Base-by-base conservation (phyloP, 345 rosid species). In the Lumnitzera racemosa region DNA sequence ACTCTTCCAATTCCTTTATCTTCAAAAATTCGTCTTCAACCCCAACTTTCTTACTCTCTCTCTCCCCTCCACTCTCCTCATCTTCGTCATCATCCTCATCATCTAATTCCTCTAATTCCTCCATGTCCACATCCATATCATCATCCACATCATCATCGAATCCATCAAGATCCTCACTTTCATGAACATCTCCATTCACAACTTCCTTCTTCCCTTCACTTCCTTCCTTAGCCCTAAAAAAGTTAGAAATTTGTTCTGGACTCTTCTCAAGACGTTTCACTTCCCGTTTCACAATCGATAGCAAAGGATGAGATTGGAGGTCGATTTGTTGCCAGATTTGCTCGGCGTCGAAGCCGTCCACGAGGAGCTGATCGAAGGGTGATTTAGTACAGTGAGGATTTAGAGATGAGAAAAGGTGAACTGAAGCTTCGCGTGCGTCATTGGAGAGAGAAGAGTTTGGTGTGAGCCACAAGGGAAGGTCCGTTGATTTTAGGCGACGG, bases 241-340 rank as follows among this genome's bases (percentile, higher is more conserved):
- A 54, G 47, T 69, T 72, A 36, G 68, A 61, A 62, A 87, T 69
- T 61, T 77, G 89, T 53, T 61, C 67, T 3, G 90, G 95, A 64
- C 78, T 74, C 71, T 81, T 84, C 74, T 81, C 85, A 36, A 74
- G 84, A 17, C 72, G 63, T 61, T 72, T 71, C 16, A 84, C 79
- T 66, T 84, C 87, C 8, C 90, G 83, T 6, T 79, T 80, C 61
- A 90, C 67, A 41, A 41, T 63, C 11, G 86, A 78, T 48, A 87
- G 13, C 55, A 87, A 61, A 12, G 89, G 88, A 69, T 77, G 87
- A 15, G 96, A 78, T 25, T 77, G 89, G 60, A 90, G 70, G 70
- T 94, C 99, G 49, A 88, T 86, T 60, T 94, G 99, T 82, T 83
- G 97, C 97, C 97, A 90, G 71, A 94, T 86, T 80, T 94, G 99